Base-by-base conservation (phyloP, 805 yeast genomes). In the Sugiyamaella smithiae region DNA sequence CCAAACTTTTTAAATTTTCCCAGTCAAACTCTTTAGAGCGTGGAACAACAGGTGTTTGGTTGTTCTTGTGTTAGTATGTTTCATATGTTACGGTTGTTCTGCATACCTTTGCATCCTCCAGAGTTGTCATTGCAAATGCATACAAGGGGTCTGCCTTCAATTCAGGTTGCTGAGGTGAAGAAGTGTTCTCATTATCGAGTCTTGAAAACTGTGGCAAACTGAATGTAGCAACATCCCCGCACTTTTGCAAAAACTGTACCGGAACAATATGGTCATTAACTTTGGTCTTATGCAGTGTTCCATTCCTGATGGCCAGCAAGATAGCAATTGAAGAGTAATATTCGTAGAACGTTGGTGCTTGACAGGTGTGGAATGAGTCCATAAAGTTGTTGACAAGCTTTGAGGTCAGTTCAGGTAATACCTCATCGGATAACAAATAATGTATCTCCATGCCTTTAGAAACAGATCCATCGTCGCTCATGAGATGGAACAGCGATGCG, bases 321-420 rank as follows among this genome's bases (percentile, higher is more conserved):
- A 41, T 11, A 25, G 17, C 17, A 12, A 41, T 41, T 9, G 45
- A 41, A 5, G 20, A 41, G 25, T 20, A 47, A 44, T 49, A 49
- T 31, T 49, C 52, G 26, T 36, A 44, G 16, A 29, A 32, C 5
- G 44, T 40, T 8, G 37, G 37, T 2, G 48, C 36, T 19, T 19
- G 25, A 7, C 24, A 25, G 20, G 49, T 36, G 25, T 14, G 8
- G n/a, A 40, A 50, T 20, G 32, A 9, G 7, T 41, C 11, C 6
- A 29, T 23, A 29, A 23, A 49, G 23, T 20, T 29, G 4, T 16
- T 17, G 23, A 49, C 23, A 6, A 45, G 26, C 26, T 49, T 37
- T 4, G 40, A 29, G 7, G 38, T 29, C 2, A 46, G 23, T 7
- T 22, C n/a, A 6, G 47, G 44, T 14, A 49, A 12, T 5, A 22